Percentiles rank a stretch among this genome's conserved stretches.
Conservation (phyloP, 768 basidiomycete genomes). For the Omphalotus guepiniiformis region DNA sequence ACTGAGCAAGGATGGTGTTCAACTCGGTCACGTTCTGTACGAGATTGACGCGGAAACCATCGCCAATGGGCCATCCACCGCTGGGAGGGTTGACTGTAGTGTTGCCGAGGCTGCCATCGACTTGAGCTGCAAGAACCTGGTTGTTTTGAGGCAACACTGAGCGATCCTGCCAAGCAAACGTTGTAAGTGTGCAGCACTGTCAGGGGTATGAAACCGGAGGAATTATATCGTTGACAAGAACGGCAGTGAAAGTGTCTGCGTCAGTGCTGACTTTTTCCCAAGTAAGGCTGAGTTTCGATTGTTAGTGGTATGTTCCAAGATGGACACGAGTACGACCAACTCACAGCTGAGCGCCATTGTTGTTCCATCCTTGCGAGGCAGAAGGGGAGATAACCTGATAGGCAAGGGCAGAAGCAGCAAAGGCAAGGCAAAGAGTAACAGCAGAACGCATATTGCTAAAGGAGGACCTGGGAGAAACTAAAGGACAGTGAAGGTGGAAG, state of each 20-base stretch:
- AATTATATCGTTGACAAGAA: slow-evolving; percentile 62
- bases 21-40: slow-evolving; percentile 44
- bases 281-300: slow-evolving; percentile 32
- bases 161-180: slow-evolving; percentile 27
- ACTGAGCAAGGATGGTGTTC: slow-evolving; percentile 66
- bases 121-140: slow-evolving; percentile 52
- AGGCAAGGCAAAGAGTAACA: slow-evolving; percentile 39
- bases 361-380: slow-evolving; percentile 49
- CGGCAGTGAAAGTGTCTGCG: slow-evolving; percentile 57
- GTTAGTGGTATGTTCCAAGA: slow-evolving; percentile 6
- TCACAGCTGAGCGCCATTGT: slow-evolving; percentile 45
- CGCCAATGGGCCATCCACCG: slow-evolving; percentile 61
- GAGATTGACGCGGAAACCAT: slow-evolving; percentile 67
- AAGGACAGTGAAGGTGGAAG: slow-evolving; percentile 12
- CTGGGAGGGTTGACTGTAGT: slow-evolving; percentile 49
- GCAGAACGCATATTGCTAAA: slow-evolving; percentile 38
- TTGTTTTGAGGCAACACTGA: slow-evolving; percentile 25
- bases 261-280: slow-evolving; percentile 73
- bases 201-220: not conserved
- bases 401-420: slow-evolving; percentile 56
- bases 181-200: slow-evolving; percentile 4
- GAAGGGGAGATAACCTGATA: slow-evolving; percentile 56
- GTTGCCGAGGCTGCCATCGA: slow-evolving; percentile 41
- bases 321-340: too few relatives aligned
- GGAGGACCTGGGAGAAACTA: not conserved